phyloP scores from a whole-genome alignment of 139 green algal genomes.

The Yamagishiella unicocca region DNA sequence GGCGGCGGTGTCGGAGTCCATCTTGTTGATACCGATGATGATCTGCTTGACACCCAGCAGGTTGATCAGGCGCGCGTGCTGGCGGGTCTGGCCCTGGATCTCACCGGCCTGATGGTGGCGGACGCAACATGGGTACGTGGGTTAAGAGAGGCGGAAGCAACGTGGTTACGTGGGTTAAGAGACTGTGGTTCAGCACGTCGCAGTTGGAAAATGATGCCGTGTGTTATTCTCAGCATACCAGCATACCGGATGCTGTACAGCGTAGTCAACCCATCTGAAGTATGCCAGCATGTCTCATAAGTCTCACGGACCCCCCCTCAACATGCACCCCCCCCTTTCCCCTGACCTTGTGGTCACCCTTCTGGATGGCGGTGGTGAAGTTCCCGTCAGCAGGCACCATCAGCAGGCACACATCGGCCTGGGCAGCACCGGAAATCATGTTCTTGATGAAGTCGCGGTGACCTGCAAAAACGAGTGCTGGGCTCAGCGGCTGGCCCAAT shows the following conservation, averaged over 20 bases:
- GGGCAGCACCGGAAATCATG: constrained; percentile 98
- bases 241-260: too few relatives aligned
- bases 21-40: constrained; percentile 97
- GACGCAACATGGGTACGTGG: too few relatives aligned
- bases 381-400: constrained; percentile 92
- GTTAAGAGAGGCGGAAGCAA: too few relatives aligned
- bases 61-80: constrained; percentile 99
- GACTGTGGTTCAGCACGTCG: too few relatives aligned
- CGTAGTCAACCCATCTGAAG: too few relatives aligned
- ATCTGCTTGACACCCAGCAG: constrained; percentile 99
- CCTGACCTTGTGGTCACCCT: constrained; percentile 97
- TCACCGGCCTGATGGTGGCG: constrained; percentile 88
- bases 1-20: constrained; percentile 94
- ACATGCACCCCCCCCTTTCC: too few relatives aligned
- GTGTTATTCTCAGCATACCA: too few relatives aligned
- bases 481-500: background rate
- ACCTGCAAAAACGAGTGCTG: constrained; percentile 63
- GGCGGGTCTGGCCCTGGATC: constrained; percentile 98
- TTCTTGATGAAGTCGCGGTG: constrained; percentile 99
- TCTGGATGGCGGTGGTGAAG: constrained; percentile 98
- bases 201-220: too few relatives aligned
- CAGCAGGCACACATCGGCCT: constrained; percentile 94
- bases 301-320: too few relatives aligned
- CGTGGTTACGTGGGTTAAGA: too few relatives aligned
- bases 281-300: too few relatives aligned